Percentiles rank a stretch among this genome's conserved stretches.
Evolutionary conservation across 495 filamentous ascomycete species (phyloP).

Genomic region (Talaromyces ruber): DNA sequence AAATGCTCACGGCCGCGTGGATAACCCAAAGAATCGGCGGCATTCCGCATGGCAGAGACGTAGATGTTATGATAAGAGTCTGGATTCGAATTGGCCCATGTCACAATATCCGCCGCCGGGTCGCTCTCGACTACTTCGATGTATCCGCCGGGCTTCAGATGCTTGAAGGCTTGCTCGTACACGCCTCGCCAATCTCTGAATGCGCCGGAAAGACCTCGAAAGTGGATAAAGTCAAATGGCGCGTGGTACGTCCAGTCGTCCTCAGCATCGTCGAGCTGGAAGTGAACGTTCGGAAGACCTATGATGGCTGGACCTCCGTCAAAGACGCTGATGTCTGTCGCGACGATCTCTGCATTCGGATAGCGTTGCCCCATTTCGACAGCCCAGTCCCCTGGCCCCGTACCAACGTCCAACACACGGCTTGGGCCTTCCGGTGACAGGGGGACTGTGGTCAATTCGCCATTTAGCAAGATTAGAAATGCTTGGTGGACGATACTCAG

Average conservation of each 20-base stretch:
- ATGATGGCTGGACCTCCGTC: conserved; percentile 33
- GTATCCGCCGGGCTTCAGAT: conserved; percentile 56
- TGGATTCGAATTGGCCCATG: conserved; percentile 8
- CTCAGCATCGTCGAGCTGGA: conserved; percentile 62
- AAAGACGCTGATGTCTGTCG: conserved; percentile 54
- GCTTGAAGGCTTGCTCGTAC: conserved; percentile 50
- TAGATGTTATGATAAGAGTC: conserved; percentile 31
- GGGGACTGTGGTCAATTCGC: conserved; percentile 49
- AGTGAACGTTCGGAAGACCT: conserved; percentile 57
- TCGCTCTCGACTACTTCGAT: conserved; percentile 47
- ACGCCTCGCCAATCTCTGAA: conserved; percentile 54
- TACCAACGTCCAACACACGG: conserved; percentile 64
- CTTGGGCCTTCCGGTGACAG: conserved; percentile 34
- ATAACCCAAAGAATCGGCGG: conserved; percentile 20
- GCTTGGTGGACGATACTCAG: conserved; percentile 60
- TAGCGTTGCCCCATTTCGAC: conserved; percentile 59
- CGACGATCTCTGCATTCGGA: conserved; percentile 55
- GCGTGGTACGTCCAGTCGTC: conserved; percentile 46
- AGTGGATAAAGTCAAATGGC: conserved; percentile 58
- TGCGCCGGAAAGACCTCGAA: conserved; percentile 54
- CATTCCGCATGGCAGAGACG: conserved; percentile 25
- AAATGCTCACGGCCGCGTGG: conserved; percentile 49
- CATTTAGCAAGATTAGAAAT: conserved; percentile 51
- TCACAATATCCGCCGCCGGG: conserved; percentile 22
- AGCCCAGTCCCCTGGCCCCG: conserved; percentile 67